Base-by-base conservation (phyloP, 345 rosid genomes). In the Psidium friedrichsthalianum region DNA sequence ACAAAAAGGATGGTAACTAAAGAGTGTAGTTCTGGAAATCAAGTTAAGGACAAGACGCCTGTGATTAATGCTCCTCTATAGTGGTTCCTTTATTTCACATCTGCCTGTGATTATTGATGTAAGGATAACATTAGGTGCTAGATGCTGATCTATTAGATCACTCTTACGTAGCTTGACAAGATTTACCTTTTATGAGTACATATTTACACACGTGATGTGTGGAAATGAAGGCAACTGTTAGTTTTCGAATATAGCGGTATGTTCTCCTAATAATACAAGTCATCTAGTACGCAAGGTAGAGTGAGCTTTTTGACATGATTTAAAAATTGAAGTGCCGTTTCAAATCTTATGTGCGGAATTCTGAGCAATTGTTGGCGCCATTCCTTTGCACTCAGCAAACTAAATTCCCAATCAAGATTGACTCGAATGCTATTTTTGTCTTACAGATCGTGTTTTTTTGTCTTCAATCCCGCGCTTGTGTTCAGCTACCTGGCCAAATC, bases 401-500 rank as follows among this genome's bases (percentile, higher is more conserved):
- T 16, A 32, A 69, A 69, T 69, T 69, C 78, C 24, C 32, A 56
- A 56, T 56, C 59, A 56, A 56, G 5, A 56, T 56, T 7, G 18
- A 69, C 24, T 69, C 47, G 10, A 36, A 69, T 69, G 78, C 78
- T 69, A 7, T 8, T 53, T 53, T 81, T 20, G 5, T 82, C 56
- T 54, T 11, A 2, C 89, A 92, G 92, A 53, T 90, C 32, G 90
- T 85, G 42, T 90, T 90, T 44, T 44, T 88, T 40, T 54, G 92
- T 92, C 82, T 86, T 92, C 83, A 86, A 64, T 82, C 93, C 91
- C 40, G 86, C 92, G 22, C 85, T 92, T 11, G 87, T 92, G 5
- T 88, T 85, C 52, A 58, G 91, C 88, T 87, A 82, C 87, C 86
- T 90, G 27, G 92, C 90, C 32, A 86, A 83, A 55, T 85, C 90